Conservation (phyloP, 2,329 filamentous ascomycete genomes). For the Ophiostoma ips region DNA sequence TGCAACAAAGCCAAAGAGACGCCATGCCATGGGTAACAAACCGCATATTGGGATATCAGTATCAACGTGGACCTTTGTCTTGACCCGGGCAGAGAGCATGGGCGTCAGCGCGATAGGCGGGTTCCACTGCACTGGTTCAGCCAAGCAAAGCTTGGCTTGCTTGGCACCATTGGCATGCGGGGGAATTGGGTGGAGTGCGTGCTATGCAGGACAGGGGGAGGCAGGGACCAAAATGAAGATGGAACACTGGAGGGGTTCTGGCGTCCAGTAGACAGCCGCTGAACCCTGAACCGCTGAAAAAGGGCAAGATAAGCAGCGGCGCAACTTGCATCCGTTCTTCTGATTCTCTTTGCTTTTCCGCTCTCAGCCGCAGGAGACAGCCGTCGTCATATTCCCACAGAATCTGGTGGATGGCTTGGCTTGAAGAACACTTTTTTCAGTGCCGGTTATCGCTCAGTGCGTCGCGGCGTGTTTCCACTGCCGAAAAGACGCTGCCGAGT, state of each 20-base stretch:
- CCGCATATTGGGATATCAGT: background rate
- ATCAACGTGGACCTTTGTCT: background rate
- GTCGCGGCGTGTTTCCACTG: background rate
- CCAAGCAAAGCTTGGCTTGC: constrained; percentile 14
- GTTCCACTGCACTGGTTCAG: constrained; percentile 9
- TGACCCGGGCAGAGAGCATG: background rate
- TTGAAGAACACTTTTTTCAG: background rate
- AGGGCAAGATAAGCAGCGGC: background rate
- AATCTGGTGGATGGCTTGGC: background rate
- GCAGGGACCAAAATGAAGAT: background rate
- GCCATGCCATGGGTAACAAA: no score
- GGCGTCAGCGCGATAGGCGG: background rate
- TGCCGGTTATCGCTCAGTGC: background rate
- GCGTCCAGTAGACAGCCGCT: no score
- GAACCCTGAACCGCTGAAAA: background rate
- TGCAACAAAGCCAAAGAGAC: background rate
- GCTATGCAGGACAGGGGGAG: background rate
- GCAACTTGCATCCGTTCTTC: background rate
- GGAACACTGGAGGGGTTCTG: background rate
- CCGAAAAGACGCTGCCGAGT: no score
- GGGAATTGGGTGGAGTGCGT: constrained; percentile 7
- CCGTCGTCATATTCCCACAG: no score
- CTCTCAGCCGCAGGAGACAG: background rate
- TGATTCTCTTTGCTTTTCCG: background rate
- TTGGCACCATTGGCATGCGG: constrained; percentile 11